Evolutionary conservation across 805 yeast species (phyloP).

Genomic region (Lipomyces oligophaga): DNA sequence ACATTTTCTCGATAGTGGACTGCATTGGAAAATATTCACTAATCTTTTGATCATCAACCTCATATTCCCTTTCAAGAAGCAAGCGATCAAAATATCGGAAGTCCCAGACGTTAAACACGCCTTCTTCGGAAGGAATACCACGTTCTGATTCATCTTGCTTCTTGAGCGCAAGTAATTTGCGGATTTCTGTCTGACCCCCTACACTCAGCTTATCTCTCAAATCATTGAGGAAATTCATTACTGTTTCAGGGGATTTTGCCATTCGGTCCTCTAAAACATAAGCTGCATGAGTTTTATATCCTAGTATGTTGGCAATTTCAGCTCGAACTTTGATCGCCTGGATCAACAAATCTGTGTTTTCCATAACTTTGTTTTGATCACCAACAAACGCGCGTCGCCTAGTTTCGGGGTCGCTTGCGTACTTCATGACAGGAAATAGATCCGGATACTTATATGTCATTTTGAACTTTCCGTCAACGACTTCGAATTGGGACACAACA

Average conservation of each 20-base stretch:
- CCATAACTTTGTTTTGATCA: slow-evolving; percentile 63
- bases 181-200: slow-evolving; percentile 54
- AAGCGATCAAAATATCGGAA: slow-evolving; percentile 61
- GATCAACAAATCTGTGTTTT: slow-evolving; percentile 57
- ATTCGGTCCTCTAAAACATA: slow-evolving; percentile 71
- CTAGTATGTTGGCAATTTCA: slow-evolving; percentile 58
- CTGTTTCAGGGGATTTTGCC: slow-evolving; percentile 68
- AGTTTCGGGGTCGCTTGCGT: slow-evolving; percentile 60
- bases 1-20: slow-evolving; percentile 64
- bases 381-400: slow-evolving; percentile 64
- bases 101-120: slow-evolving; percentile 64
- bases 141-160: slow-evolving; percentile 47
- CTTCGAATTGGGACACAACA: slow-evolving; percentile 56
- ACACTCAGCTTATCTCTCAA: slow-evolving; percentile 56
- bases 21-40: slow-evolving; percentile 77
- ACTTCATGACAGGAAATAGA: slow-evolving; percentile 67
- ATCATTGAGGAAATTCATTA: slow-evolving; percentile 57
- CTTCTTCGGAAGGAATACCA: slow-evolving; percentile 45
- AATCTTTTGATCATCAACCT: slow-evolving; percentile 68
- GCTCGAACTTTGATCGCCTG: slow-evolving; percentile 62
- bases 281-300: slow-evolving; percentile 65
- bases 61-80: slow-evolving; percentile 62
- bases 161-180: slow-evolving; percentile 51
- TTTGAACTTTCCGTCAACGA: slow-evolving; percentile 47
- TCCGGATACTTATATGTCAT: slow-evolving; percentile 84